Conservation (phyloP, 192 early-diverging fungal genomes). For the Chytriomyces sp. region DNA sequence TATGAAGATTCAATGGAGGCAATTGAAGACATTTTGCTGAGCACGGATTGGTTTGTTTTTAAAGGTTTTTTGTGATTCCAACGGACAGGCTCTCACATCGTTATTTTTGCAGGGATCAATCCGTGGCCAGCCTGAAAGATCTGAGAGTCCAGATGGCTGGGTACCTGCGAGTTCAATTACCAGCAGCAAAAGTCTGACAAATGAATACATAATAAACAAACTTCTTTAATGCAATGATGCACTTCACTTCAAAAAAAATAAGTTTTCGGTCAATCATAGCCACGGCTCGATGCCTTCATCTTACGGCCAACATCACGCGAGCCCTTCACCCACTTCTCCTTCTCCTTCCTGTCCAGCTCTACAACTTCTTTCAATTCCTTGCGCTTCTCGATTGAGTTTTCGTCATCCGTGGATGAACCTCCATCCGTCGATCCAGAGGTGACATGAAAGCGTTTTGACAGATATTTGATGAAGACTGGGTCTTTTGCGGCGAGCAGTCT, state of each 20-base stretch:
- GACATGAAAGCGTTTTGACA: constrained; percentile 41
- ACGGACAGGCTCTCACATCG: not conserved
- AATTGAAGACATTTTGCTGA: constrained; percentile 66
- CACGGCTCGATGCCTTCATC: constrained; percentile 37
- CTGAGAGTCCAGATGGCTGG: constrained; percentile 30
- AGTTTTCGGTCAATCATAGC: not conserved
- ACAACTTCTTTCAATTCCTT: constrained; percentile 33
- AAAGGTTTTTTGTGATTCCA: not conserved
- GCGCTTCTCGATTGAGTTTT: constrained; percentile 21
- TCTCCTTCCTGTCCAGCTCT: constrained; percentile 43
- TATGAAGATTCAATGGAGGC: constrained; percentile 43
- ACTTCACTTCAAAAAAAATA: not conserved
- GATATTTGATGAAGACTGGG: constrained; percentile 43
- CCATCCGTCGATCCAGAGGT: not conserved
- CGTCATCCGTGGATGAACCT: not conserved
- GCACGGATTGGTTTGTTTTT: constrained; percentile 68
- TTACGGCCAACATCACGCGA: constrained; percentile 44
- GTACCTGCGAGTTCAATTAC: constrained; percentile 22
- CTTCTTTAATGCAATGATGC: not conserved
- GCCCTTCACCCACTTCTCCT: constrained; percentile 48
- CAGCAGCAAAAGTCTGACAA: not conserved
- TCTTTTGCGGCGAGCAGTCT: constrained; percentile 38
- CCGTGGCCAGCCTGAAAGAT: constrained; percentile 52
- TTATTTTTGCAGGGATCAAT: constrained; percentile 44
- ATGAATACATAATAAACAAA: not conserved